phyloP scores from a whole-genome alignment of 306 rosid genomes.

The Lupinus albus region DNA sequence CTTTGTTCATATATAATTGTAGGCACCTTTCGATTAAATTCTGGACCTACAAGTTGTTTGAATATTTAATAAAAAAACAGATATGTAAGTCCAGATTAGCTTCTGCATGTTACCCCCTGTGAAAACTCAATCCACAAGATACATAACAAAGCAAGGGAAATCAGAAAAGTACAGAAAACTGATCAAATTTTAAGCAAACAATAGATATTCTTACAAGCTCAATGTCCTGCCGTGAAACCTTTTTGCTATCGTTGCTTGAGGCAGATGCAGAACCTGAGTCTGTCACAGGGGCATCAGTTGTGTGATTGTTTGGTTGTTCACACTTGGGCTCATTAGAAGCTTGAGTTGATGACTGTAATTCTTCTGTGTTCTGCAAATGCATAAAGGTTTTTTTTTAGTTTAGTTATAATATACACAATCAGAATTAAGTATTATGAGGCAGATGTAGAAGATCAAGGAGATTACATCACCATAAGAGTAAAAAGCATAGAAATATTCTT shows the following conservation, averaged over 20 bases:
- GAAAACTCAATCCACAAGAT: conserved; percentile 29
- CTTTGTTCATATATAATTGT: conserved; percentile 92
- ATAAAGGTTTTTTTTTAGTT: conserved; percentile 31
- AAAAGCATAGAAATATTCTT: conserved; percentile 28
- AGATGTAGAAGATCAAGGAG: conserved; percentile 24
- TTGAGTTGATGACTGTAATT: conserved; percentile 69
- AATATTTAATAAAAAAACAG: conserved; percentile 39
- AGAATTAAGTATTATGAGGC: conserved; percentile 3
- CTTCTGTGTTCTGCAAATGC: conserved; percentile 63
- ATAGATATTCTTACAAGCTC: conserved; percentile 70
- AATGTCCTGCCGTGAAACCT: conserved; percentile 91
- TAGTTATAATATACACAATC: conserved; percentile 31
- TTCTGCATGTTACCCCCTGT: conserved; percentile 9
- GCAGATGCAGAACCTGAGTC: conserved; percentile 80
- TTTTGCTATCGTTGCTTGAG: conserved; percentile 80
- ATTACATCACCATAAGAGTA: conserved; percentile 7
- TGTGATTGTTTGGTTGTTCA: conserved; percentile 66
- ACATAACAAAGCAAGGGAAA: conserved; percentile 13
- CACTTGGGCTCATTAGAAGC: conserved; percentile 75
- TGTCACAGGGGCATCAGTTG: conserved; percentile 76
- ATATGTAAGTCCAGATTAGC: conserved; percentile 33
- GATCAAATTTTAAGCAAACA: conserved; percentile 5
- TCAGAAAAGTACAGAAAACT: conserved; percentile 21
- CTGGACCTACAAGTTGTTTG: conserved; percentile 74
- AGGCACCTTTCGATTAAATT: conserved; percentile 94